Base-by-base conservation (phyloP, 2,329 filamentous ascomycete species). In the Sporothrix phasma region DNA sequence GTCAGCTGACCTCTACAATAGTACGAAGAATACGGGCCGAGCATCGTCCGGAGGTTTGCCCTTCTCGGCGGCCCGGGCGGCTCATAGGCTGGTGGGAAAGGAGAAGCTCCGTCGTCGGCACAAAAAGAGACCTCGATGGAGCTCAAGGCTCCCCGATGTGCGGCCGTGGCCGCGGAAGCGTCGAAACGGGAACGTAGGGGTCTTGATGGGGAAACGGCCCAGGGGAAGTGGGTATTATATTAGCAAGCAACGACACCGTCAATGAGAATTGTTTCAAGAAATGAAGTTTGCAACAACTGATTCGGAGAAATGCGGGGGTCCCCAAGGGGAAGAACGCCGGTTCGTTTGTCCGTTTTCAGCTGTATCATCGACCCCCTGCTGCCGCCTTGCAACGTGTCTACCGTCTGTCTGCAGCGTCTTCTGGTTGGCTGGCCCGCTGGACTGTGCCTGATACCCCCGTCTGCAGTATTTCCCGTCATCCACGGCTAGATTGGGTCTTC, bases 11-110 rank as follows among this genome's bases (percentile, higher is more conserved):
- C 19, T 22, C 1, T 47, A 7, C 74, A 17, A 59, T 76, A 93
- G 81, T 97, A 97, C 75, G 90, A 97, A 77, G 93, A 97, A 80
- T 92, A 96, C 74, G 93, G 94, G 19, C 93, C 93, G 17, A 92
- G 91, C 75, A 97, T 97, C 76, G 93, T 97, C 66, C 85, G 93
- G 76, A 87, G 93, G 78, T 97, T 97, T 76, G 93, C 92, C 68
- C 82, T 97, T 68, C 81, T 97, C 68, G 94, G 94, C 74, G 94
- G 93, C 24, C 94, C 94, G 11, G 93, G 92, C 58, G 89, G 88
- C 72, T 88, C 88, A 71, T 92, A 80, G 71, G 69, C 45, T 49
- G 39, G 29, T 7, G 58, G 39, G 13, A 26, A 46, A 46, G 37
- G 11, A 3, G 17, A 26, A 10, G 22, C 15, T 17, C 43, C n/a